Evolutionary conservation across 129 eudicot genomes (phyloP), one percentile per base, ranked within the genome.

Genomic region (Daucus carota): DNA sequence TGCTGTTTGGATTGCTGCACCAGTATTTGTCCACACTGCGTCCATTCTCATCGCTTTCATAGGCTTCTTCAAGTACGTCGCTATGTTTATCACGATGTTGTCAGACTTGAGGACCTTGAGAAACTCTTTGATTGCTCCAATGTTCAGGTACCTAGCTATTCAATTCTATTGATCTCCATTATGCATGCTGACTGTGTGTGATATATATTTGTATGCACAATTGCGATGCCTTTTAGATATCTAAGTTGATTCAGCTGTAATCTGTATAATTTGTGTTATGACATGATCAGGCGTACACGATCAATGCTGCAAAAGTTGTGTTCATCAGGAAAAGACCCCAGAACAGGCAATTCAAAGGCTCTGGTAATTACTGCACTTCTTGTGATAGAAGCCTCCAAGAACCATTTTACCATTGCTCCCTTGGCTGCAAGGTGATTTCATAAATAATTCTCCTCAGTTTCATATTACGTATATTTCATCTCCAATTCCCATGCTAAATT

Each of bases 311-410:
- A 20, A 95, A 95, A 83, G 99, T 95, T 79, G 87, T 95, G 79
- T 95, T 95, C 70, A 88, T 95, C 74, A 95, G 90, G 87, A 95
- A 89, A 81, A 89, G 99, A 75, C 99, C 96, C 62, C 99, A 95
- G 77, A 95, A 95, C 76, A 81, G 99, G 87, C 99, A 95, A 66
- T 92, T 92, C 50, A 95, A 95, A 82, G 96, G 97, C 29, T 84
- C 94, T n/a, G 96, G 91, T 75, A 95, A 88, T 76, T 95, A 86
- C 80, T 95, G 99, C 80, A 92, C 99, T 71, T 95, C 97, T 26
- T 95, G 99, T 76, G 96, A 95, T 70, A 86, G 99, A 80, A 83
- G 92, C 76, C 97, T 95, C 73, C 99, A 95, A 87, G 96, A 95
- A 81, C 99, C 99, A 9, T 95, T 86, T 74, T 86, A 85, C 73